Base-by-base conservation (phyloP, 2,329 filamentous ascomycete species). In the Sporothrix pseudoabietina region DNA sequence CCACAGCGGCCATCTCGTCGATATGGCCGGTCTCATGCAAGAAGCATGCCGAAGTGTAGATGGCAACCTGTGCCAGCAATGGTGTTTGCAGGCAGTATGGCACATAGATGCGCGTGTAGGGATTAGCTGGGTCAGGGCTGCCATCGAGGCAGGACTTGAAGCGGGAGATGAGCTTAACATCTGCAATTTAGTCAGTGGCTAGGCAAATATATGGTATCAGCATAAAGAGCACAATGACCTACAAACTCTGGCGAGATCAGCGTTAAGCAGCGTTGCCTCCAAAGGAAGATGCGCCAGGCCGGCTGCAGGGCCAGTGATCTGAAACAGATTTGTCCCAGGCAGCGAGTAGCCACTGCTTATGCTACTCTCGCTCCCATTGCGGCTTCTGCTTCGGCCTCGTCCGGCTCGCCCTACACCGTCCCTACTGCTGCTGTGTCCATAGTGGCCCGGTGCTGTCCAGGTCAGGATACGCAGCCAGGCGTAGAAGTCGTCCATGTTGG, bases 61-160 rank as follows among this genome's bases (percentile, higher is more conserved):
- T 81, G 49, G 85, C 82, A 9, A 86, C 83, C 66, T 86, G 84
- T 0, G 83, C 78, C 10, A 87, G 80, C 3, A 87, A 80, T 4
- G 84, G 84, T n/a, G 85, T 84, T 71, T 87, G 83, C 12, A 87
- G 79, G 63, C 82, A 85, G 75, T 81, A 83, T 0, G 85, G 84
- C 7, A 85, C 80, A 79, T 84, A 87, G 61, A 83, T 79, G 76
- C 82, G 85, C 80, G 84, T 84, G 76, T 85, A 86, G 10, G 80
- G 81, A 69, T 83, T 85, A 1, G 75, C 71, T 0, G 82, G 79
- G 47, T 84, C 82, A 0, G 84, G 83, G 32, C 83, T 83, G 3
- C 85, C 85, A 72, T 87, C 85, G 2, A 88, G 78, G 6, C 83
- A 85, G 2, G 83, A 83, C 71, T 85, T 86, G 80, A 87, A 87